Base-by-base conservation (phyloP, 2,329 filamentous ascomycete species). In the Nannizziopsis barbatae region DNA sequence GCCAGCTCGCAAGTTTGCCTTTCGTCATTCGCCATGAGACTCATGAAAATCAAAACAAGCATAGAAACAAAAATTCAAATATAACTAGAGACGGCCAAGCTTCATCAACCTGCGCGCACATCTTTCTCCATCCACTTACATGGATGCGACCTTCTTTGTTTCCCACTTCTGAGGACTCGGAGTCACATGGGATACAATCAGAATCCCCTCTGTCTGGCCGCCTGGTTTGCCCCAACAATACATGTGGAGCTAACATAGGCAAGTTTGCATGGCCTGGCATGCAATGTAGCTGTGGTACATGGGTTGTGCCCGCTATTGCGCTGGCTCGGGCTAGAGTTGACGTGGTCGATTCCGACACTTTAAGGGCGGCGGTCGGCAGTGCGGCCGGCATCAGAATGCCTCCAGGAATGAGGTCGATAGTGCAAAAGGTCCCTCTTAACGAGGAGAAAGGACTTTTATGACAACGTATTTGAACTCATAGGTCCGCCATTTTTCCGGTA, bases 191-290 rank as follows among this genome's bases (percentile, higher is more conserved):
- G 20, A 42, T 14, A 5, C 42, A 20, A 11, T 32, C 36, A 17
- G 84, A 89, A 58, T 88, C 86, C 22, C 79, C 82, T 52, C 74
- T 96, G 18, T 86, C 89, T 52, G 92, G 92, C 18, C 80, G 90
- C 8, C 73, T 98, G 30, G 77, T 81, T 50, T 98, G 92, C 60
- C 90, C 92, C 8, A 84, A 82, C 57, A 51, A 63, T 7, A 84
- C 83, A 60, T 98, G 92, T 65, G 79, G 77, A 41, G 80, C 85
- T 36, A 87, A 86, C 45, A 79, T 96, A 42, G 92, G 92, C 35
- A 85, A 92, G 58, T 98, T 95, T 62, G 85, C 90, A 45, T 98
- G 92, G 92, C 87, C 93, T 64, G 92, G 92, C 11, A 83, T 95
- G 75, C 81, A 81, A 63, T 98, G 92, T 69, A 92, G 81, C 61